phyloP scores from a whole-genome alignment of 2,329 filamentous ascomycete species.

The Onygenales sp. region DNA sequence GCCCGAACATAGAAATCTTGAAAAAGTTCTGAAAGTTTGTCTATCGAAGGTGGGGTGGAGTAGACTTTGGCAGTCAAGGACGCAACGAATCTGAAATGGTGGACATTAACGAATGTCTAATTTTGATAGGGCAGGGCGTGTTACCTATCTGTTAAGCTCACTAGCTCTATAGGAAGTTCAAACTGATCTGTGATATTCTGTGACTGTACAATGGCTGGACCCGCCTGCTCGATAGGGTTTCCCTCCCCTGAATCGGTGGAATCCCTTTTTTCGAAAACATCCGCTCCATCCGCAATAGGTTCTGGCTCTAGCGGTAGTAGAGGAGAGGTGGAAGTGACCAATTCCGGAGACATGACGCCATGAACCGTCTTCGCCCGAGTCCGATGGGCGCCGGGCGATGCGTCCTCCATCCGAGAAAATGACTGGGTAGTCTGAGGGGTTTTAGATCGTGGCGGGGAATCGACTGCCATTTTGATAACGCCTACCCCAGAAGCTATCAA shows the following conservation, averaged over 20 bases:
- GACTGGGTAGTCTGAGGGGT: neutral
- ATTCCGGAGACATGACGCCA: neutral
- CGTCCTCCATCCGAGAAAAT: slow-evolving; percentile 3
- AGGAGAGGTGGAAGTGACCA: slow-evolving; percentile 9
- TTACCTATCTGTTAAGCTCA: slow-evolving; percentile 80
- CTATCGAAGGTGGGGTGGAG: slow-evolving; percentile 70
- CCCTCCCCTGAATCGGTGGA: slow-evolving; percentile 16
- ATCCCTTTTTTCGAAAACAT: slow-evolving; percentile 37
- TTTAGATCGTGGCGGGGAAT: neutral
- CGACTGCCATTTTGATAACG: neutral
- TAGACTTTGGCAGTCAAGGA: slow-evolving; percentile 81
- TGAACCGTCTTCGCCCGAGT: slow-evolving; percentile 21
- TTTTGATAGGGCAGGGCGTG: slow-evolving; percentile 5
- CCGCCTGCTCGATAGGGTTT: neutral
- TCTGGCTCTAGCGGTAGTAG: slow-evolving; percentile 14
- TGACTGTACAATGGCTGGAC: slow-evolving; percentile 22
- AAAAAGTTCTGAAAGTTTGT: slow-evolving; percentile 74
- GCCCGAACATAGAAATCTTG: slow-evolving; percentile 87
- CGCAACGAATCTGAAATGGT: slow-evolving; percentile 65
- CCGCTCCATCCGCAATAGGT: slow-evolving; percentile 18
- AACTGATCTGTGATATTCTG: slow-evolving; percentile 53
- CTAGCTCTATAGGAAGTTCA: slow-evolving; percentile 86
- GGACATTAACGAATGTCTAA: neutral
- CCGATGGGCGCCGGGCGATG: slow-evolving; percentile 7
- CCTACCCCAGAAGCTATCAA: neutral